Evolutionary conservation across 768 basidiomycete genomes (phyloP), one percentile per base, ranked within the genome.

Genomic region (Boletus insuetus): DNA sequence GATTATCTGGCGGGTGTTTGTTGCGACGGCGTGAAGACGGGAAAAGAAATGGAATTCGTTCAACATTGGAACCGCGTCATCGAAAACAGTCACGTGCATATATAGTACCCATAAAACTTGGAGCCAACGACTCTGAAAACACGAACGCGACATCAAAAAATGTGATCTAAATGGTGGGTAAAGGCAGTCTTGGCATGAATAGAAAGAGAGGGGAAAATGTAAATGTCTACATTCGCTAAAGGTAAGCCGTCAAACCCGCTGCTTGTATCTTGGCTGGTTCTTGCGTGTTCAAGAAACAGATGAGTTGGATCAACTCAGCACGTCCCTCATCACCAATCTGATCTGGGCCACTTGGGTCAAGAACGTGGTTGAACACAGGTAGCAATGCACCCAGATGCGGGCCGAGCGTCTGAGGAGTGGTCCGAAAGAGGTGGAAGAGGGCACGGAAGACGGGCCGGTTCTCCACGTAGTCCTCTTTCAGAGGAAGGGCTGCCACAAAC

Each of bases 401-500:
- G 39, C 82, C 78, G 35, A 98, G 79, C 2, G 81, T 75, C 45
- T 82, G 78, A 14, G 89, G 84, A 66, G 87, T 82, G n/a, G 78
- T 82, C 58, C 82, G 82, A 83, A 94, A 93, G 46, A 98, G 79
- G 59, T 86, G 79, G 84, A 98, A 91, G 63, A 99, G 78, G 7
- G 91, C 87, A 29, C 85, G 83, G 82, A 96, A 96, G 41, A 94
- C 84, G 2, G 94, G 86, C 37, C 84, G 79, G 73, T 97, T 96
- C 75, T 98, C 97, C 57, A 94, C 82, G 61, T 77, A 82, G 73
- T 99, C 97, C 69, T 91, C 85, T 69, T 85, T 86, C 58, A 98
- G 75, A 8, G 97, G 97, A 11, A 99, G 80, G 32, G 89, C 86
- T 24, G 75, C 79, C 54, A 97, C 73, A 67, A 98, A 83, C 50